Conservation (phyloP, 176 grass and related monocot species). For the Puya raimondii region DNA sequence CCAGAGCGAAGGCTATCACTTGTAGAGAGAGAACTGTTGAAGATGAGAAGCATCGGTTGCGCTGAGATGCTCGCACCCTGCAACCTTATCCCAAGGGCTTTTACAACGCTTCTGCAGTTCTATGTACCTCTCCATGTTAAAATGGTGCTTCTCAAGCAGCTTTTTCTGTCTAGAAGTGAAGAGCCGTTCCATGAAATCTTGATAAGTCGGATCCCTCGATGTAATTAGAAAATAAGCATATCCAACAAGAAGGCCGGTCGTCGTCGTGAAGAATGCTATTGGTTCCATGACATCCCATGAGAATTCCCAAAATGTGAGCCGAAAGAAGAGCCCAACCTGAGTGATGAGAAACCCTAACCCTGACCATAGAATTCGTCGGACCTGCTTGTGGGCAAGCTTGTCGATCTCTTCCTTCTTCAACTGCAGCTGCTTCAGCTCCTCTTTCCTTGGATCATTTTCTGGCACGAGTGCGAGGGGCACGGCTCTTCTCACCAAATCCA, state of each 20-base stretch:
- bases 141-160: slow-evolving; percentile 24
- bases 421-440: slow-evolving; percentile 39
- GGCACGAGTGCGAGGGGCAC: slow-evolving; percentile 33
- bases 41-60: not conserved
- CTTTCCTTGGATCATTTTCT: slow-evolving; percentile 26
- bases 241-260: slow-evolving; percentile 30
- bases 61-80: not conserved
- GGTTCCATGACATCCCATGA: slow-evolving; percentile 74
- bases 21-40: not conserved
- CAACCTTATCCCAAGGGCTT: slow-evolving; percentile 25
- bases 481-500: slow-evolving; percentile 53
- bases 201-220: slow-evolving; percentile 50
- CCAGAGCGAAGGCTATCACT: not conserved
- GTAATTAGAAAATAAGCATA: slow-evolving; percentile 64
- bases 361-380: slow-evolving; percentile 52
- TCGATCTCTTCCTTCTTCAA: slow-evolving; percentile 55
- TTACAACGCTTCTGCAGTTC: slow-evolving; percentile 51
- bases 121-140: slow-evolving; percentile 40
- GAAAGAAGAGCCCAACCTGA: slow-evolving; percentile 41
- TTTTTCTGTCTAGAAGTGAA: slow-evolving; percentile 43
- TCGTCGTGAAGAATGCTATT: slow-evolving; percentile 41
- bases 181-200: slow-evolving; percentile 44
- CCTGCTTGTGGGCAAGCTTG: slow-evolving; percentile 54
- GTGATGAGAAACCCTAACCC: slow-evolving; percentile 41
- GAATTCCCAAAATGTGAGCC: slow-evolving; percentile 60